phyloP scores from a whole-genome alignment of 1,284 basidiomycete genomes.

The Pyrrhoderma noxium region DNA sequence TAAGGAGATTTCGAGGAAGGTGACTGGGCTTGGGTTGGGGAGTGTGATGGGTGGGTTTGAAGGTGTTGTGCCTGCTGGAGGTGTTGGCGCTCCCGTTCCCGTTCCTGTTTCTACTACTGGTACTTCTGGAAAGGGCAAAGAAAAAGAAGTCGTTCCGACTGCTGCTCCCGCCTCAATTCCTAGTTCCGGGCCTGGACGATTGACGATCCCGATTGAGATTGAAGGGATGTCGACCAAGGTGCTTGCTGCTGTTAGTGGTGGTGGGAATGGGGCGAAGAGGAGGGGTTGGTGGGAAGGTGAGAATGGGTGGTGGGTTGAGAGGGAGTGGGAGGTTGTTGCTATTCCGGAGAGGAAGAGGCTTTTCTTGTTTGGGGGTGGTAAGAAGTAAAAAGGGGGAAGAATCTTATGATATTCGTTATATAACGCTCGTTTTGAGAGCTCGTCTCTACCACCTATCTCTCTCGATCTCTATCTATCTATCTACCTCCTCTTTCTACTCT shows the following conservation, averaged over 20 bases:
- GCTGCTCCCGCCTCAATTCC: no score
- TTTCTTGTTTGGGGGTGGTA: constrained; percentile 11
- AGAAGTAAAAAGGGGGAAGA: not conserved
- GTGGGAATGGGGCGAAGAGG: not conserved
- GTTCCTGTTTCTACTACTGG: no score
- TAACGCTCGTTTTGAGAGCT: not conserved
- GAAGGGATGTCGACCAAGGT: no score
- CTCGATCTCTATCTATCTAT: no score
- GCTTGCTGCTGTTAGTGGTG: not conserved
- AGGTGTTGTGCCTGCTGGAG: not conserved
- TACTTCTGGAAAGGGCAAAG: no score
- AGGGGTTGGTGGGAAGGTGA: constrained; percentile 8
- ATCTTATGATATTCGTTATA: not conserved
- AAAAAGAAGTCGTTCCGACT: no score
- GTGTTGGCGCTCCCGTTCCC: not conserved
- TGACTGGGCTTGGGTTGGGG: no score
- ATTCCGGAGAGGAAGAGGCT: constrained; percentile 15
- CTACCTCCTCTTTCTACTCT: not conserved
- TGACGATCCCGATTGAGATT: no score
- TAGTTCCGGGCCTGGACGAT: no score
- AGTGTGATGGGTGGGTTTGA: no score
- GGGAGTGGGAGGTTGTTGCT: constrained; percentile 15
- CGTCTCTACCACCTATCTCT: not conserved
- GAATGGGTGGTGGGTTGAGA: constrained; percentile 16
- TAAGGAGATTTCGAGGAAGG: constrained; percentile 1